phyloP scores from a whole-genome alignment of 306 rosid species.

The Gleditsia sinensis region DNA sequence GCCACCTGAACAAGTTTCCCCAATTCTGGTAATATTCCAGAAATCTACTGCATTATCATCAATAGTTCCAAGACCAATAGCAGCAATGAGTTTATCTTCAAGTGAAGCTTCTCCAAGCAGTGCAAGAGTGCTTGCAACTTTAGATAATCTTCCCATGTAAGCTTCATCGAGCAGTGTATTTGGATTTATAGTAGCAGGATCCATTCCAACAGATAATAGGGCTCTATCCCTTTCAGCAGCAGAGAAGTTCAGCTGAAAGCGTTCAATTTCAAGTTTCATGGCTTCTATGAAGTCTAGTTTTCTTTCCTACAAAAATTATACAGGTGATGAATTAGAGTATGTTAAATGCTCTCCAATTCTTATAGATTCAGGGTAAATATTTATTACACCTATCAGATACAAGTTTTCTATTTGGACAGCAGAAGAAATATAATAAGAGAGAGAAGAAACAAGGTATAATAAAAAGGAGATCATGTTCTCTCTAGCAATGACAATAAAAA shows the following conservation, averaged over 20 bases:
- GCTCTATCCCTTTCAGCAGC: conserved; percentile 98
- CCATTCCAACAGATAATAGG: conserved; percentile 77
- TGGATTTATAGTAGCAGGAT: conserved; percentile 88
- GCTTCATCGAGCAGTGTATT: conserved; percentile 74
- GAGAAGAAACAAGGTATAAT: background rate
- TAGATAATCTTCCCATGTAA: conserved; percentile 71
- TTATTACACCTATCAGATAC: background rate
- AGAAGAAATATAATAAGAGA: background rate
- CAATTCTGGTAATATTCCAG: conserved; percentile 80
- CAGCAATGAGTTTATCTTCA: conserved; percentile 82
- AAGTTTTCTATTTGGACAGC: background rate
- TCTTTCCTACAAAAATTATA: conserved; percentile 55
- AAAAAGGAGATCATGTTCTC: background rate
- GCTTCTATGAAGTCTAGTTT: conserved; percentile 75
- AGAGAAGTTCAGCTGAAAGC: conserved; percentile 82
- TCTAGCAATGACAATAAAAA: background rate
- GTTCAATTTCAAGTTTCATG: conserved; percentile 96
- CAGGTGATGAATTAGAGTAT: conserved; percentile 22
- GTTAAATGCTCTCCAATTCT: conserved; percentile 8
- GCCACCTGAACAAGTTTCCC: conserved; percentile 77
- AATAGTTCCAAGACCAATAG: conserved; percentile 77
- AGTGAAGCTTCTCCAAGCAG: conserved; percentile 82
- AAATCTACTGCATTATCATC: conserved; percentile 76
- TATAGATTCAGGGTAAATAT: conserved; percentile 13
- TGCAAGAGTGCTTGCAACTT: conserved; percentile 79